These are phyloP conservation scores for Saccharum officinarum DNA, from an alignment of 176 grass and related monocot species.

Conservation along the genomic window DNA sequence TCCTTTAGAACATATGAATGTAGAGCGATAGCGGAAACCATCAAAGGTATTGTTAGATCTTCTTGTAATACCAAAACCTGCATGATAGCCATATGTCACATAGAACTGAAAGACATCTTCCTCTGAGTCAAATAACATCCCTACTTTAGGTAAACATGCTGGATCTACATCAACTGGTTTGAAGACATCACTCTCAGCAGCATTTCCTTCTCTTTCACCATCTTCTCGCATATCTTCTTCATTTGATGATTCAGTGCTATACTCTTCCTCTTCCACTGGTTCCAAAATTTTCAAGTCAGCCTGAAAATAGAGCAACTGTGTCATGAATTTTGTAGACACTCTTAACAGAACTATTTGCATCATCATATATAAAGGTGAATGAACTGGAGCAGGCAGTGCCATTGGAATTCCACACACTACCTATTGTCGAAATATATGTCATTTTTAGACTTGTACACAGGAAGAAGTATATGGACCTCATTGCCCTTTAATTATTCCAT, in stretches of 20 bases:
- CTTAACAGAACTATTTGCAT: slow-evolving; percentile 24
- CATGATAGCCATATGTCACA: slow-evolving; percentile 67
- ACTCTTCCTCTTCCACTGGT: slow-evolving; percentile 54
- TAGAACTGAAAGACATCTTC: slow-evolving; percentile 91
- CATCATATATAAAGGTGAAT: background rate
- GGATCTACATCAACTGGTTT: slow-evolving; percentile 58
- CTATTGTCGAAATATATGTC: background rate
- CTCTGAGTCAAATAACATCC: slow-evolving; percentile 75
- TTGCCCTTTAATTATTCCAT: background rate
- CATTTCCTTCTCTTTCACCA: slow-evolving; percentile 46
- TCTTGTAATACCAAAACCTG: slow-evolving; percentile 76
- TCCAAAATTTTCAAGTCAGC: slow-evolving; percentile 1
- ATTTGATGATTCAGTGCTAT: slow-evolving; percentile 60
- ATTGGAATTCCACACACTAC: background rate
- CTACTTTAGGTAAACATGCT: slow-evolving; percentile 54
- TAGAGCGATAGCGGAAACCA: slow-evolving; percentile 78
- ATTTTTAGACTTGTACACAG: background rate
- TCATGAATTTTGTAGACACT: background rate
- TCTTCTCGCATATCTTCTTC: slow-evolving; percentile 34
- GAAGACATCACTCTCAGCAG: slow-evolving; percentile 27
- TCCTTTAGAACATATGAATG: slow-evolving; percentile 84
- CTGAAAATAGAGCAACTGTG: slow-evolving; percentile 24
- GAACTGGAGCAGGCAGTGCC: background rate
- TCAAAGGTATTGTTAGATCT: slow-evolving; percentile 85
- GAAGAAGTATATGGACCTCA: background rate